Percentiles rank a stretch among this genome's conserved stretches.
Conservation (phyloP, 768 basidiomycete species). For the Zangia roseola region DNA sequence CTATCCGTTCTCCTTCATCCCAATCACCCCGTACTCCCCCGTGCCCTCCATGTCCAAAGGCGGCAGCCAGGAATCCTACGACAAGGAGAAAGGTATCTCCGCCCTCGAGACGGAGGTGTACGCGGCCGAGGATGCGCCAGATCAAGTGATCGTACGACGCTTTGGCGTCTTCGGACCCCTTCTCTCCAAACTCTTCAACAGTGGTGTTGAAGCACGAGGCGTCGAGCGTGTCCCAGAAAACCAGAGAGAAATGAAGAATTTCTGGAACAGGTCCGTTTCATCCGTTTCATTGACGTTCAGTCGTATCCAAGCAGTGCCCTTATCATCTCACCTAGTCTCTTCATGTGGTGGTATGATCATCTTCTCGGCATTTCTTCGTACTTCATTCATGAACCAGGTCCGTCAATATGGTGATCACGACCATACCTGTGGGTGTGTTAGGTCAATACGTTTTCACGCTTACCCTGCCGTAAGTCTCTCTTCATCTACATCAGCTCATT, state of each 20-base stretch:
- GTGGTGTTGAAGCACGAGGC: slow-evolving; percentile 53
- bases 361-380: neutral
- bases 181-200: slow-evolving; percentile 41
- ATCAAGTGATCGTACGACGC: slow-evolving; percentile 27
- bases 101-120: neutral
- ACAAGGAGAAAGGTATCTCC: slow-evolving; percentile 19
- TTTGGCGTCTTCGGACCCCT: slow-evolving; percentile 32
- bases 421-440: slow-evolving; percentile 50
- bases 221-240: slow-evolving; percentile 54
- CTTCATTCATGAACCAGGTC: slow-evolving; percentile 32
- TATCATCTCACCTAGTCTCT: slow-evolving; percentile 28
- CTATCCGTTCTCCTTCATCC: neutral
- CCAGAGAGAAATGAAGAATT: slow-evolving; percentile 42
- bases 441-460: slow-evolving; percentile 49
- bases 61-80: neutral
- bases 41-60: slow-evolving; percentile 7
- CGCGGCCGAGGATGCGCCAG: slow-evolving; percentile 27
- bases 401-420: slow-evolving; percentile 47
- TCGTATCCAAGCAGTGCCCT: neutral
- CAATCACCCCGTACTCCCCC: neutral
- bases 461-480: slow-evolving; percentile 40
- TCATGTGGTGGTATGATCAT: slow-evolving; percentile 44
- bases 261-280: slow-evolving; percentile 42
- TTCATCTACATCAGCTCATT: neutral
- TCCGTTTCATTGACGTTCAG: neutral